A percentile compares a stretch with the other conserved stretches of the same genome.
Evolutionary conservation across 2,329 filamentous ascomycete species (phyloP).

Genomic region (Fusarium guadeloupense): DNA sequence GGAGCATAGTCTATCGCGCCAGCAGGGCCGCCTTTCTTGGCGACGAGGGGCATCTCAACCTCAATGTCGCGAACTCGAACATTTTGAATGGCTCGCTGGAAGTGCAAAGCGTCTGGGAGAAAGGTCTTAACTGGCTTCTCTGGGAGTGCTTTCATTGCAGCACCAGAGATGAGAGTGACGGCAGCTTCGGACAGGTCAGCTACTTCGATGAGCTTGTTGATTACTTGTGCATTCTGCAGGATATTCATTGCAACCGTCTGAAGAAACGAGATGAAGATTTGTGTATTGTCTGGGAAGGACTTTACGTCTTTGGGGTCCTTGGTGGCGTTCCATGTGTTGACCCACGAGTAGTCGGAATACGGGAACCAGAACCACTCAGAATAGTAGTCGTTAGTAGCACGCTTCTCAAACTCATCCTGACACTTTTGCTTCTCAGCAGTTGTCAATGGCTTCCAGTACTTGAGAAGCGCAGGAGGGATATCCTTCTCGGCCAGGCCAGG

Average conservation of each 20-base stretch:
- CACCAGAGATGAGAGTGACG: background rate
- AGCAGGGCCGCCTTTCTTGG: background rate
- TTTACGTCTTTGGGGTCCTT: background rate
- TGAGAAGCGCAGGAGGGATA: constrained; percentile 9
- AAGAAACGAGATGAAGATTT: constrained; percentile 9
- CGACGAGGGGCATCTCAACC: constrained; percentile 20
- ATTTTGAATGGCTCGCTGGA: constrained; percentile 20
- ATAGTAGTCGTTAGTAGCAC: constrained; percentile 22
- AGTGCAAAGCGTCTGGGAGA: constrained; percentile 18
- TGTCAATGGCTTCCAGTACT: background rate
- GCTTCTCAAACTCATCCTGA: constrained; percentile 8
- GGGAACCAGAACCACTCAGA: constrained; percentile 29
- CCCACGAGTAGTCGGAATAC: constrained; percentile 16
- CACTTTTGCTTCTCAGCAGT: constrained; percentile 5
- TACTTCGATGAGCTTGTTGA: background rate
- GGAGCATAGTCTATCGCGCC: constrained; percentile 1
- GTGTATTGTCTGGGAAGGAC: background rate
- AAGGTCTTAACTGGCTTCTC: constrained; percentile 9
- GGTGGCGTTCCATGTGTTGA: constrained; percentile 20
- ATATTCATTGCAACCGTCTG: constrained; percentile 17
- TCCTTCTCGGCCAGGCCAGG: constrained; percentile 5
- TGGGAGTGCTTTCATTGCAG: constrained; percentile 3
- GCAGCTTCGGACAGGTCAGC: background rate
- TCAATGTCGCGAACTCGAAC: constrained; percentile 21
- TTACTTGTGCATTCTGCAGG: constrained; percentile 4